Evolutionary conservation across 2,329 filamentous ascomycete genomes (phyloP), one percentile per base, ranked within the genome.

Genomic region (Verticillium albo-atrum): DNA sequence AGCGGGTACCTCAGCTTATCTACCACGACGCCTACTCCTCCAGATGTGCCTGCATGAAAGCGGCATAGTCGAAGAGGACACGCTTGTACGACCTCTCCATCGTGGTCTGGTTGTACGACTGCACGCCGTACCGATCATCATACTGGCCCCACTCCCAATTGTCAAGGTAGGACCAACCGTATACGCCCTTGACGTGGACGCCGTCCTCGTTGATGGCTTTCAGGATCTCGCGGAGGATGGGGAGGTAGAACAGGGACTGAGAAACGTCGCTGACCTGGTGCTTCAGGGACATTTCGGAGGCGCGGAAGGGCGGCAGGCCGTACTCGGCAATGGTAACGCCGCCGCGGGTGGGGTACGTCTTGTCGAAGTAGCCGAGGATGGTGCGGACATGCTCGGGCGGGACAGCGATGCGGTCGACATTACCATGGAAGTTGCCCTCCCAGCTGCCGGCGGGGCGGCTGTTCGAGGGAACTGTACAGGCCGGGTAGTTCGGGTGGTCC

Each of bases 11-110:
- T 14, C 9, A 14, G 3, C 10, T 14, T 32, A 10, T 4, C 7
- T 14, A 14, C 9, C 30, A 9, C 6, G 9, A 10, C 5, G 2
- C 14, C 14, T 12, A 32, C 30, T 32, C 30, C 6, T 32, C 30
- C 2, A 32, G 30, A 14, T 32, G 30, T 14, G 30, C 30, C 30
- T 32, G 30, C 30, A 82, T 68, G 60, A 84, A 84, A 63, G 84
- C 80, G 15, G 84, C 80, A 64, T 81, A 68, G 58, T 85, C 82
- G 64, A 85, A 85, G 64, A 85, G 82, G 58, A 80, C 83, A 72
- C 81, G 82, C 72, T 85, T 85, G 58, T 78, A 85, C 32, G 72
- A 67, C 30, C 82, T 68, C 64, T 79, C 74, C 67, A 80, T 77
- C 2, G 78, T 83, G 3, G 81, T 83, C 3, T 77, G 72, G 63